phyloP scores from a whole-genome alignment of 106 monocot species.

The Gastrodia elata region DNA sequence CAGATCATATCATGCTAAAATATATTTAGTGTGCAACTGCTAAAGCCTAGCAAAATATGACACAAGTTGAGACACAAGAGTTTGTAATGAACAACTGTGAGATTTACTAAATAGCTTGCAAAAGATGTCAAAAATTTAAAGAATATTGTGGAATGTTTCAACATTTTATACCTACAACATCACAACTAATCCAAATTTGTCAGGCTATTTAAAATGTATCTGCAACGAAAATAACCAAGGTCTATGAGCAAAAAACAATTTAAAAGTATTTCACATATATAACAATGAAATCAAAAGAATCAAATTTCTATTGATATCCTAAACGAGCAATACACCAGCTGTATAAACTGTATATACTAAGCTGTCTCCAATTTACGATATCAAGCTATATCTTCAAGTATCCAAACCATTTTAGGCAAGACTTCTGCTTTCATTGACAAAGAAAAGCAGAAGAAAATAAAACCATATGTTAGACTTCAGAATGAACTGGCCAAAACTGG shows the following conservation, averaged over 20 bases:
- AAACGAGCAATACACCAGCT: neutral
- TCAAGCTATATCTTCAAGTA: neutral
- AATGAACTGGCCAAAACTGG: slow-evolving; percentile 21
- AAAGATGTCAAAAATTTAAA: neutral
- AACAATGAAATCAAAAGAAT: slow-evolving; percentile 6
- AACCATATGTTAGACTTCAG: slow-evolving; percentile 11
- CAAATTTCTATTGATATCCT: slow-evolving; percentile 4
- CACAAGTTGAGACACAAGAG: neutral
- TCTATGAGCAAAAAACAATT: neutral
- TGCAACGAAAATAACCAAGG: neutral
- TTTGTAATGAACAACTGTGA: neutral
- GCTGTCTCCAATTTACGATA: neutral
- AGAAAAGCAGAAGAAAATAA: slow-evolving; percentile 3
- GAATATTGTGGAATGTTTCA: no score
- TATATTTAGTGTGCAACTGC: neutral
- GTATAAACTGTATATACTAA: slow-evolving; percentile 6
- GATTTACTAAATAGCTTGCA: neutral
- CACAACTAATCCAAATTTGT: no score
- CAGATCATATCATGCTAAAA: neutral
- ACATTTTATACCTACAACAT: no score
- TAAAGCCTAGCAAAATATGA: neutral
- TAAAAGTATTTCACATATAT: neutral
- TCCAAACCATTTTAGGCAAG: neutral
- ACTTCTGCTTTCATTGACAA: neutral
- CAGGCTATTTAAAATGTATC: no score